These are phyloP conservation scores for Septoria petroselini DNA, from an alignment of 2,329 filamentous ascomycete genomes.

Conservation along the genomic window DNA sequence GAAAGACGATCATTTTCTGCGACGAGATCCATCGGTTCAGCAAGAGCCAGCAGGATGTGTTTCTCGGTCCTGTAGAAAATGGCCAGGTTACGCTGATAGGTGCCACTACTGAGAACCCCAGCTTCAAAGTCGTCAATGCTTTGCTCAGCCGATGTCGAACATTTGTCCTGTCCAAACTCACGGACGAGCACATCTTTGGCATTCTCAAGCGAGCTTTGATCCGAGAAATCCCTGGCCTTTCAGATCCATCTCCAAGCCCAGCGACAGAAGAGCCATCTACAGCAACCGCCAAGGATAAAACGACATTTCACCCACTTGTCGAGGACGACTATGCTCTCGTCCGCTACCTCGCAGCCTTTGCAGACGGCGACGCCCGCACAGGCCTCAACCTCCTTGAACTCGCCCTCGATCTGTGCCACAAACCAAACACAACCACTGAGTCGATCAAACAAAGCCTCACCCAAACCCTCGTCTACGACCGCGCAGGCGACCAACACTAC, in stretches of 20 bases:
- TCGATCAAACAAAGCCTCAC: slow-evolving; percentile 80
- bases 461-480: slow-evolving; percentile 90
- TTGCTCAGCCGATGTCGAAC: slow-evolving; percentile 85
- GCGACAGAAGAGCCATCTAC: slow-evolving; percentile 19
- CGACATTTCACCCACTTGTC: slow-evolving; percentile 52
- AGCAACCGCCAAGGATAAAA: slow-evolving; percentile 21
- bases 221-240: slow-evolving; percentile 51
- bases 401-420: slow-evolving; percentile 70
- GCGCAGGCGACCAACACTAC: slow-evolving; percentile 94
- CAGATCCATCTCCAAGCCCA: slow-evolving; percentile 39
- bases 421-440: slow-evolving; percentile 63
- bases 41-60: slow-evolving; percentile 92
- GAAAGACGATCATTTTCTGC: slow-evolving; percentile 94
- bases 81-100: slow-evolving; percentile 89
- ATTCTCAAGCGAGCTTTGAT: slow-evolving; percentile 75
- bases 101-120: slow-evolving; percentile 95
- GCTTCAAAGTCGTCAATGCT: slow-evolving; percentile 86
- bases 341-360: slow-evolving; percentile 76
- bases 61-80: slow-evolving; percentile 85
- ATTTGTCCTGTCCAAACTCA: slow-evolving; percentile 77
- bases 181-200: slow-evolving; percentile 64
- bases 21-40: slow-evolving; percentile 94
- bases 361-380: slow-evolving; percentile 89
- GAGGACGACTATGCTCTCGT: slow-evolving; percentile 67
- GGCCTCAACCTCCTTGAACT: slow-evolving; percentile 90